Evolutionary conservation across 164 flowering plant species (phyloP).

Genomic region (Magnolia changhungtana): DNA sequence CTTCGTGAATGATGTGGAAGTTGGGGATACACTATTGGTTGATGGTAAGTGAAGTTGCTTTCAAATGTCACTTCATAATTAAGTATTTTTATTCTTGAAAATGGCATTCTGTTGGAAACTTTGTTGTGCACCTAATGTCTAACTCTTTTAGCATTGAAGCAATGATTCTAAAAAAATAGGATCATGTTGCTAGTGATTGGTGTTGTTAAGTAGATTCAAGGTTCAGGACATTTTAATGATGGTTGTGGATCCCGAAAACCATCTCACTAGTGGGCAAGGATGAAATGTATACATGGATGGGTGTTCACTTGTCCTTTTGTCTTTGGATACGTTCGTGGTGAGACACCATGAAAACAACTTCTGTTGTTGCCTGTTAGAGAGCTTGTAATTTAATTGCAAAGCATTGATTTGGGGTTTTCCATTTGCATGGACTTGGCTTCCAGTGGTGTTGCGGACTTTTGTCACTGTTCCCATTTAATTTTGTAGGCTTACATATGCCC

Average conservation of each 20-base stretch:
- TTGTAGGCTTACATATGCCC: not conserved
- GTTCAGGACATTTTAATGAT: too few relatives aligned
- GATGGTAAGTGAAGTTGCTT: conserved; percentile 61
- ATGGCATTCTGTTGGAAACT: not conserved
- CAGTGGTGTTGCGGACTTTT: not conserved
- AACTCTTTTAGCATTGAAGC: not conserved
- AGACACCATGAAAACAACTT: not conserved
- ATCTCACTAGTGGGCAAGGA: too few relatives aligned
- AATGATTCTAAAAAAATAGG: not conserved
- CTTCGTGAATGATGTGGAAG: conserved; percentile 93
- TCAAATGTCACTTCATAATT: not conserved
- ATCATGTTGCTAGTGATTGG: not conserved
- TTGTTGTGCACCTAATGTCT: not conserved
- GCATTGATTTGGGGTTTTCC: not conserved
- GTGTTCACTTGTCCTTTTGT: too few relatives aligned
- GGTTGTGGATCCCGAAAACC: too few relatives aligned
- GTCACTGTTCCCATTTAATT: not conserved
- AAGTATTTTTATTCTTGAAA: not conserved
- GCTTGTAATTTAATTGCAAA: too few relatives aligned
- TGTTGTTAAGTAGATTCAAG: too few relatives aligned
- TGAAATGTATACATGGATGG: too few relatives aligned
- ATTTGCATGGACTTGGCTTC: not conserved
- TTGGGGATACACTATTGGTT: conserved; percentile 78
- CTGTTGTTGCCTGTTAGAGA: not conserved
- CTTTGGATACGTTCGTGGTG: too few relatives aligned